Percentiles rank a stretch among this genome's conserved stretches.
Evolutionary conservation across 768 basidiomycete genomes (phyloP).

Genomic region (Ephemerocybe angulata): DNA sequence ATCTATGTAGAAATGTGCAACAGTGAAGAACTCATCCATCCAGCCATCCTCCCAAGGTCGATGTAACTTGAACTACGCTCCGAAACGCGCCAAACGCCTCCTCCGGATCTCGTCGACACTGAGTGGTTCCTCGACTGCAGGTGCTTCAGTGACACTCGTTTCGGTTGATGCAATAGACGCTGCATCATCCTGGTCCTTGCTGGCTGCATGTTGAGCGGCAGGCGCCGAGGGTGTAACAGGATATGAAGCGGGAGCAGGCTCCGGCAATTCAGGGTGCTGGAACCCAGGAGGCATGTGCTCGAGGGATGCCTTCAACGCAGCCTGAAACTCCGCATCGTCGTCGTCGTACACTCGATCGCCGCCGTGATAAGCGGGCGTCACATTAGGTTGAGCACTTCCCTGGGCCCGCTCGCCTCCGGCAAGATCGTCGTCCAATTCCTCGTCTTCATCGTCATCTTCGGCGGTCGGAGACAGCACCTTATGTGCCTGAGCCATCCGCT

Average conservation of each 20-base stretch:
- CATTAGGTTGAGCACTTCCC: not conserved
- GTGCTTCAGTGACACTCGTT: constrained; percentile 15
- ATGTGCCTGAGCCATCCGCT: constrained; percentile 34
- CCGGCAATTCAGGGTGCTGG: constrained; percentile 27
- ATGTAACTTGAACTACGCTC: constrained; percentile 30
- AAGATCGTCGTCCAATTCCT: constrained; percentile 11
- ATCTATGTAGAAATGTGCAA: no score
- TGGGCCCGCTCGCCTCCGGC: not conserved
- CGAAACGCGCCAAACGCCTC: constrained; percentile 64
- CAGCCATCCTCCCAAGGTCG: not conserved
- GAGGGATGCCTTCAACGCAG: constrained; percentile 80
- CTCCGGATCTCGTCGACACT: constrained; percentile 66
- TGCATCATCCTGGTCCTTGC: constrained; percentile 30
- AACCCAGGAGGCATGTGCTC: constrained; percentile 58
- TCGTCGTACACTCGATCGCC: constrained; percentile 67
- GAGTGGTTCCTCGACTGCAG: constrained; percentile 32
- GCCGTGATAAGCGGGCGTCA: not conserved
- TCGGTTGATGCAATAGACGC: constrained; percentile 38
- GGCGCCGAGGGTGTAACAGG: constrained; percentile 3
- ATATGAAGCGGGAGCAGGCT: constrained; percentile 7
- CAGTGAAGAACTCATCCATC: not conserved
- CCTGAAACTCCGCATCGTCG: constrained; percentile 84
- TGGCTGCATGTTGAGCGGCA: not conserved
- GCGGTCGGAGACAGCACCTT: constrained; percentile 7
- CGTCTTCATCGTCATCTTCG: constrained; percentile 20